A percentile compares a stretch with the other conserved stretches of the same genome.
phyloP scores from a whole-genome alignment of 805 yeast species.

The Metschnikowia chrysomelidarum region DNA sequence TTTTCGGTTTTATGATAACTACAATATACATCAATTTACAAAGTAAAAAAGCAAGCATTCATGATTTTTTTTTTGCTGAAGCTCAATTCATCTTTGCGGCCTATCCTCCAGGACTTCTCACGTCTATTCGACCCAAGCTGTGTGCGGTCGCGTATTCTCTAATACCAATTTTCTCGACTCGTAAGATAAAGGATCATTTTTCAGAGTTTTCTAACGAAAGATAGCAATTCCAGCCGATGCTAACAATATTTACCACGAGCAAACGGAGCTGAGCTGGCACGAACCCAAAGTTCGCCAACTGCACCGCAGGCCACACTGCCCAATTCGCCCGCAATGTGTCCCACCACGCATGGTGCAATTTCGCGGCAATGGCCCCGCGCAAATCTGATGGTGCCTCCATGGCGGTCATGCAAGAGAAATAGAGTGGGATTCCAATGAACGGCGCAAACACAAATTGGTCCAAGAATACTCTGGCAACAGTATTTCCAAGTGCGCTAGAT shows the following conservation, averaged over 20 bases:
- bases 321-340: constrained; percentile 72
- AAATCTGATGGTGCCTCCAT: constrained; percentile 53
- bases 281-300: constrained; percentile 68
- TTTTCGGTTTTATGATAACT: too few relatives aligned
- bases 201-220: constrained; percentile 49
- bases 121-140: too few relatives aligned
- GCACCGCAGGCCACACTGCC: constrained; percentile 90
- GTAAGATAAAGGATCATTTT: too few relatives aligned
- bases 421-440: constrained; percentile 63
- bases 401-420: constrained; percentile 63
- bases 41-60: too few relatives aligned
- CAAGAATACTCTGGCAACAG: constrained; percentile 48
- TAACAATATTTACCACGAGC: constrained; percentile 63
- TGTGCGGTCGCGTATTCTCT: too few relatives aligned
- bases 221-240: constrained; percentile 83
- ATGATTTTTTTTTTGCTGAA: neutral
- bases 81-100: neutral
- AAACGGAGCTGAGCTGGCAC: constrained; percentile 73
- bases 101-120: too few relatives aligned
- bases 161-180: neutral
- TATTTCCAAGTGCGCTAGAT: constrained; percentile 18
- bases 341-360: constrained; percentile 54
- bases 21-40: too few relatives aligned
- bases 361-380: constrained; percentile 36
- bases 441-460: constrained; percentile 85